These are phyloP conservation scores for Arthrobotrys musiformis DNA, from an alignment of 2,329 filamentous ascomycete species.

Conservation along the genomic window DNA sequence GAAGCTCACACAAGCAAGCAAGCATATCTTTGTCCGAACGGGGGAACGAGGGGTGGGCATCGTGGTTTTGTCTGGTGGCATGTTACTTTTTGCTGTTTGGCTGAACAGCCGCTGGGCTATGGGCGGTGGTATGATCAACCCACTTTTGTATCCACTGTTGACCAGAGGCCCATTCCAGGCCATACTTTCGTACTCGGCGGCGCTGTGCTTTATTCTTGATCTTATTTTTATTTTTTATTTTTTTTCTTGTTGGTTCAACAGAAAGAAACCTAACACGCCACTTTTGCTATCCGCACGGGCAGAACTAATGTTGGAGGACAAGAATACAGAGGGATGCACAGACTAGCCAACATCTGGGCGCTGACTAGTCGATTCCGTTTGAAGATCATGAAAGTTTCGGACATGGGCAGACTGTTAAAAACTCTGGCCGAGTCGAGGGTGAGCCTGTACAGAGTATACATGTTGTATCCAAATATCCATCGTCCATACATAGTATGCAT, in stretches of 20 bases:
- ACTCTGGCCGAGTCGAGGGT: constrained; percentile 13
- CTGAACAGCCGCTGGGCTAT: constrained; percentile 34
- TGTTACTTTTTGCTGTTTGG: constrained; percentile 34
- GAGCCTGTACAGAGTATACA: constrained; percentile 21
- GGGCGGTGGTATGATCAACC: constrained; percentile 35
- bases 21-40: constrained; percentile 46
- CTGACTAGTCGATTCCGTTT: constrained; percentile 14
- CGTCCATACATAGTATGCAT: constrained; percentile 12
- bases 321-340: constrained; percentile 14
- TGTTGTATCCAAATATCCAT: constrained; percentile 24
- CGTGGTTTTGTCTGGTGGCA: constrained; percentile 43
- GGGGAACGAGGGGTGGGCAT: constrained; percentile 40
- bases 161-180: constrained; percentile 14
- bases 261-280: constrained; percentile 34
- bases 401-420: constrained; percentile 13
- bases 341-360: constrained; percentile 23
- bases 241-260: neutral
- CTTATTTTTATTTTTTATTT: too few relatives aligned
- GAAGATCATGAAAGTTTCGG: constrained; percentile 34
- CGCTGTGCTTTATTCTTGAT: neutral
- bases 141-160: constrained; percentile 4
- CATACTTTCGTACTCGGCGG: neutral
- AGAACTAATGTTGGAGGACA: constrained; percentile 1
- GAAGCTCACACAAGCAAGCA: constrained; percentile 34
- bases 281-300: constrained; percentile 32